A percentile compares a stretch with the other conserved stretches of the same genome.
Conservation (phyloP, 1,139 yeast species). For the Taphrina sp. region DNA sequence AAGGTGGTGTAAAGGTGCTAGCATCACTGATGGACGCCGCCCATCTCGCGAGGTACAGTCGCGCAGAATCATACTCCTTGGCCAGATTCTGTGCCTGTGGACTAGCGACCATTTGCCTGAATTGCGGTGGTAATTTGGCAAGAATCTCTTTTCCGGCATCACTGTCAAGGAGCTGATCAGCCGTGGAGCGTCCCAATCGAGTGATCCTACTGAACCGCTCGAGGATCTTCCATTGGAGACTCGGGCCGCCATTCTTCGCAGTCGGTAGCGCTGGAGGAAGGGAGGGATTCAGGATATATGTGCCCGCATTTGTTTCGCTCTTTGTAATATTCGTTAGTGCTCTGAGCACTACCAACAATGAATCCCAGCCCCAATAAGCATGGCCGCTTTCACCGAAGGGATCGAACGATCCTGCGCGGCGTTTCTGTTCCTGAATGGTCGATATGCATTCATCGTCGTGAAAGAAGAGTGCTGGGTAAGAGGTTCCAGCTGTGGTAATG, state of each 20-base stretch:
- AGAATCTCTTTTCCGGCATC: slow-evolving; percentile 46
- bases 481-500: slow-evolving; percentile 60
- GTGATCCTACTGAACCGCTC: slow-evolving; percentile 83
- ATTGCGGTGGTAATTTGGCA: slow-evolving; percentile 62
- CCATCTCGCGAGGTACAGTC: slow-evolving; percentile 93
- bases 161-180: slow-evolving; percentile 41
- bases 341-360: slow-evolving; percentile 53
- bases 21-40: slow-evolving; percentile 84
- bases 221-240: slow-evolving; percentile 70
- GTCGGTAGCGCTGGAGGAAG: slow-evolving; percentile 41
- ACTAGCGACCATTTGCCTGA: slow-evolving; percentile 62
- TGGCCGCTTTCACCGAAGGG: slow-evolving; percentile 61
- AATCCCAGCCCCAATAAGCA: slow-evolving; percentile 88
- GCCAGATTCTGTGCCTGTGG: slow-evolving; percentile 80
- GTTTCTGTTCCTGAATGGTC: slow-evolving; percentile 59
- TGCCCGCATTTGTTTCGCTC: slow-evolving; percentile 48
- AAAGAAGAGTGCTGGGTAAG: slow-evolving; percentile 80
- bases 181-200: slow-evolving; percentile 61
- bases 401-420: slow-evolving; percentile 60
- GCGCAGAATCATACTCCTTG: slow-evolving; percentile 89
- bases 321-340: slow-evolving; percentile 36
- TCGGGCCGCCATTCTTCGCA: slow-evolving; percentile 34
- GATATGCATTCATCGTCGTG: slow-evolving; percentile 86
- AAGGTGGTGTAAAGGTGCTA: slow-evolving; percentile 27
- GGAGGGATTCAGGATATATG: slow-evolving; percentile 44